A percentile compares a stretch with the other conserved stretches of the same genome.
phyloP scores from a whole-genome alignment of 371 early-diverging fungal species.

The Lichtheimia hyalospora region DNA sequence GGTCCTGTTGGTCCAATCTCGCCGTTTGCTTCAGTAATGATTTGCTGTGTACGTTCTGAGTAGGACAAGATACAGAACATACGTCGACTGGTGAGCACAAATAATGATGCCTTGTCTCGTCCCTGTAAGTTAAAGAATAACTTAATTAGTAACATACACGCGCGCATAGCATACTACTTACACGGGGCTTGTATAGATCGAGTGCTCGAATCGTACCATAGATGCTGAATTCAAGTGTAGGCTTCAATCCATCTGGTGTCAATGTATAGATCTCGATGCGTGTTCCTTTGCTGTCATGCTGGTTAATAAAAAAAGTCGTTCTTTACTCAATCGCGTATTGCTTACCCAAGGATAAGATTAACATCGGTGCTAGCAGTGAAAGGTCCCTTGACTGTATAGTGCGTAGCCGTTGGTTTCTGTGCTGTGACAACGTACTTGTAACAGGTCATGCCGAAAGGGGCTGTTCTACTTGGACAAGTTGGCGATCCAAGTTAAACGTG shows the following conservation, averaged over 20 bases:
- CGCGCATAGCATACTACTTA: constrained; percentile 14
- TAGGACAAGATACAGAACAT: constrained; percentile 65
- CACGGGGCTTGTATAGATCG: constrained; percentile 56
- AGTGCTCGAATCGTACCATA: constrained; percentile 72
- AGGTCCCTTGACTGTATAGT: constrained; percentile 59
- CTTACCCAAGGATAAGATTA: constrained; percentile 74
- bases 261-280: constrained; percentile 71
- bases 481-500: too few relatives aligned
- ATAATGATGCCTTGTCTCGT: constrained; percentile 56
- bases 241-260: constrained; percentile 61
- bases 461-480: too few relatives aligned
- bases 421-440: constrained; percentile 57
- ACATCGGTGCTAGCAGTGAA: constrained; percentile 66
- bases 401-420: constrained; percentile 51
- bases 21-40: constrained; percentile 69
- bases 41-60: constrained; percentile 37
- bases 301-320: not conserved
- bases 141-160: not conserved
- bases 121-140: constrained; percentile 15
- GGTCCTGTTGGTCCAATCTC: constrained; percentile 59
- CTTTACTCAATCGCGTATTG: not conserved
- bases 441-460: constrained; percentile 31
- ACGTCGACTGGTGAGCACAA: constrained; percentile 59
- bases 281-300: constrained; percentile 60
- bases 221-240: constrained; percentile 66